These are phyloP conservation scores for Syzygium syzygioides DNA, from an alignment of 441 rosid species.

Conservation along the genomic window DNA sequence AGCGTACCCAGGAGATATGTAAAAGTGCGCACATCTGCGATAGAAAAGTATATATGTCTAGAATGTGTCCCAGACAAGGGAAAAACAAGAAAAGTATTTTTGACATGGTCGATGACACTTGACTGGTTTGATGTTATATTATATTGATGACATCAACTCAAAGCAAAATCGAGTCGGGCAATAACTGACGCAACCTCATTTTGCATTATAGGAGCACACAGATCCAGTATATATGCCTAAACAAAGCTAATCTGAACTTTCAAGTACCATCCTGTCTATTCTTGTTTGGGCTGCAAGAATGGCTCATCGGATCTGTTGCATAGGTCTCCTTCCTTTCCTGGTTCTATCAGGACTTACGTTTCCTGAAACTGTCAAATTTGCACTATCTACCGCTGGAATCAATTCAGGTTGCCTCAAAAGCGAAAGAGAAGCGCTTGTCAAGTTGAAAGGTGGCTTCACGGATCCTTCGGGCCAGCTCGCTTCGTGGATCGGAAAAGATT, in stretches of 20 bases:
- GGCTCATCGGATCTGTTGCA: neutral
- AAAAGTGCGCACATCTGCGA: neutral
- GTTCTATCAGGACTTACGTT: neutral
- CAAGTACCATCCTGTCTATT: neutral
- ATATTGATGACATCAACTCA: neutral
- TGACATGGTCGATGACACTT: neutral
- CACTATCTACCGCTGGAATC: neutral
- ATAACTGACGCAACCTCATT: neutral
- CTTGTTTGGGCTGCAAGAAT: neutral
- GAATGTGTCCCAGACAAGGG: neutral
- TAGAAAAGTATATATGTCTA: neutral
- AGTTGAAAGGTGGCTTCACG: neutral
- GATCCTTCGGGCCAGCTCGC: constrained; percentile 4
- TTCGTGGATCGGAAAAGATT: constrained; percentile 11
- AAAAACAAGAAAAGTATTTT: neutral
- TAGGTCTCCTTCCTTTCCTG: neutral
- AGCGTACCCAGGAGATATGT: neutral
- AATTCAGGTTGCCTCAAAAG: neutral
- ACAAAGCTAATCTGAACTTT: neutral
- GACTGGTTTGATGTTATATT: neutral
- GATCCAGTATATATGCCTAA: neutral
- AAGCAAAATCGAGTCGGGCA: neutral
- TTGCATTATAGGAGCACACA: neutral
- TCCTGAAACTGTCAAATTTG: neutral
- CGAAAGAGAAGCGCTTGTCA: constrained; percentile 12